Percentiles rank a stretch among this genome's conserved stretches.
phyloP scores from a whole-genome alignment of 495 filamentous ascomycete genomes.

The Penicillium alfredii region DNA sequence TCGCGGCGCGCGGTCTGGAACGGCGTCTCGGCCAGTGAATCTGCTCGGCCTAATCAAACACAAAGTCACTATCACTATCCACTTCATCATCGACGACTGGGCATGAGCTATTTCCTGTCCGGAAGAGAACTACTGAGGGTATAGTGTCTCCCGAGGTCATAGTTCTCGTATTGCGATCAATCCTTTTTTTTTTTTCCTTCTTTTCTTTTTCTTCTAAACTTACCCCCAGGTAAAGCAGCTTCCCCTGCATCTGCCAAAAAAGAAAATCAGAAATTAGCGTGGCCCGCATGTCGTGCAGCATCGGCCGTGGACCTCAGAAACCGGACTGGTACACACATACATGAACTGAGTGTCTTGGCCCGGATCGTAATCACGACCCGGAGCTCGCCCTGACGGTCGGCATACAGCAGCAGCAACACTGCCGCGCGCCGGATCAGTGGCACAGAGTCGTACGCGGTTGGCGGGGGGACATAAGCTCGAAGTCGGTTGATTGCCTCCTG shows the following conservation, averaged over 20 bases:
- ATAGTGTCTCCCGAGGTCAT: too few relatives aligned
- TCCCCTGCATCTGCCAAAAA: conserved; percentile 55
- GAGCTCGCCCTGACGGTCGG: conserved; percentile 69
- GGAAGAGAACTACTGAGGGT: too few relatives aligned
- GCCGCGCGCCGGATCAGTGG: conserved; percentile 71
- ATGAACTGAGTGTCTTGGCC: conserved; percentile 63
- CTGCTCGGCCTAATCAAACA: conserved; percentile 49
- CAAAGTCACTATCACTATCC: too few relatives aligned
- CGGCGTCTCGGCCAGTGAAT: conserved; percentile 42
- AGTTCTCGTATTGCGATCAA: neutral
- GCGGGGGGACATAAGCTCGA: conserved; percentile 59
- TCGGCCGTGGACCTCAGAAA: neutral
- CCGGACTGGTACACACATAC: conserved; percentile 24
- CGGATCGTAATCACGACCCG: conserved; percentile 83
- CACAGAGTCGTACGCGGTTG: conserved; percentile 55
- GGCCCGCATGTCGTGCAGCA: conserved; percentile 19
- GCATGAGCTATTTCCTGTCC: too few relatives aligned
- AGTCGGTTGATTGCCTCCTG: conserved; percentile 75
- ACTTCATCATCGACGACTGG: too few relatives aligned
- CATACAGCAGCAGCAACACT: conserved; percentile 79
- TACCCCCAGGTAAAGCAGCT: conserved; percentile 81
- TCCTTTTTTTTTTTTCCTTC: neutral
- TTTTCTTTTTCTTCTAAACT: conserved; percentile 22
- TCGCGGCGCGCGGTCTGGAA: conserved; percentile 80
- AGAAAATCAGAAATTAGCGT: conserved; percentile 8